A percentile compares a stretch with the other conserved stretches of the same genome.
Conservation (phyloP, 1,284 basidiomycete genomes). For the Albatrellus sp. region DNA sequence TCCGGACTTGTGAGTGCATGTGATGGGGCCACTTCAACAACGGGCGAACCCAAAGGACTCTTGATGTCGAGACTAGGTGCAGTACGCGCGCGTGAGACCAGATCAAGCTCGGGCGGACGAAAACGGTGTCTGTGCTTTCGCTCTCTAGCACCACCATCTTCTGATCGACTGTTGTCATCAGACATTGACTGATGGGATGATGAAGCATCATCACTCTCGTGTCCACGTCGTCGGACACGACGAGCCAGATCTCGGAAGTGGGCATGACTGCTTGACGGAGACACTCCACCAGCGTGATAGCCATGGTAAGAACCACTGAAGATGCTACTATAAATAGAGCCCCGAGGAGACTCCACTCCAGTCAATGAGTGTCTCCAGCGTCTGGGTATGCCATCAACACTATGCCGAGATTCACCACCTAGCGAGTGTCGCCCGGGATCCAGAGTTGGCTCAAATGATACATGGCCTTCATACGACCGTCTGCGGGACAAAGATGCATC, state of each 20-base stretch:
- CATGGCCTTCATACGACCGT: constrained; percentile 31
- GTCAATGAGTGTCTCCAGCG: constrained; percentile 20
- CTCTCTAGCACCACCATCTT: constrained; percentile 15
- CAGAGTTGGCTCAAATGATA: constrained; percentile 24
- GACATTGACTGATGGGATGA: constrained; percentile 38
- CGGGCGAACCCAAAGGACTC: neutral
- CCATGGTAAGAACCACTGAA: constrained; percentile 24
- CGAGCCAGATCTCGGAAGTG: constrained; percentile 26
- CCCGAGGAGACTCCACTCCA: constrained; percentile 21
- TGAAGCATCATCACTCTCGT: constrained; percentile 33
- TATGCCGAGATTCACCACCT: constrained; percentile 30
- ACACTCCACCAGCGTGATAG: constrained; percentile 18
- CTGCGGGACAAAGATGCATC: constrained; percentile 29
- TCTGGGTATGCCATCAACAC: constrained; percentile 30
- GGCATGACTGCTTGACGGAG: constrained; percentile 29
- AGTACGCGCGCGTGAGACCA: constrained; percentile 2
- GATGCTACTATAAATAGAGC: constrained; percentile 23
- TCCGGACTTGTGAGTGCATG: neutral
- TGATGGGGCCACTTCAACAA: too few relatives aligned
- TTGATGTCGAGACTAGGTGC: neutral
- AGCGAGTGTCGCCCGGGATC: constrained; percentile 21
- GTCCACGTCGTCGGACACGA: constrained; percentile 22
- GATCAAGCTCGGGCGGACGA: constrained; percentile 8
- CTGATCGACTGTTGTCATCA: constrained; percentile 27
- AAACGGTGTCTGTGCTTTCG: constrained; percentile 8